Evolutionary conservation across 2,329 filamentous ascomycete genomes (phyloP), one percentile per base, ranked within the genome.

Genomic region (Diaporthe sp.): DNA sequence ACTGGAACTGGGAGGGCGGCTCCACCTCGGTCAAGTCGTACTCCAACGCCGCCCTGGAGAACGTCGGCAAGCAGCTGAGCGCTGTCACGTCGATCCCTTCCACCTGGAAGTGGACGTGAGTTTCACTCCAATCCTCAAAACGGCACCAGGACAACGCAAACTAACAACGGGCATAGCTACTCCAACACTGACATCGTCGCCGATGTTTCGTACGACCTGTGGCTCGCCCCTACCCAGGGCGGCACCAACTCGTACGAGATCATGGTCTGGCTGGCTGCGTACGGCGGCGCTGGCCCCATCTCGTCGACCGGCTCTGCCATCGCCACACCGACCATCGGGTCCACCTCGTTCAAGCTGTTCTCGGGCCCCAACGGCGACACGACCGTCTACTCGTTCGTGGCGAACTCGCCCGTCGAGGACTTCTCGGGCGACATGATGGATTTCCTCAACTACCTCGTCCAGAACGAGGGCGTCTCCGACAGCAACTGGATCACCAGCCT

Each of bases 221-320:
- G 92, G 85, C 90, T 90, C 42, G 84, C 84, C 19, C 83, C 83
- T 22, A 85, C 86, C 17, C 84, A 85, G 15, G 83, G 86, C 1
- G 81, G 81, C 61, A 80, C 74, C 8, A 79, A 87, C 38, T 83
- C 89, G 78, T 91, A 91, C 80, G 91, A 92, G 82, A 86, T 92
- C 81, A 92, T 93, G 91, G 85, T 92, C 78, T 93, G 91, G 91
- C 84, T 92, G 60, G 87, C 85, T 2, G 86, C 87, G 3, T 83
- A 90, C 61, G 91, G 90, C 40, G 89, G 89, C 71, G 90, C 90
- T 1, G 88, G 88, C 0, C 90, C 91, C 50, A 92, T 92, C 83
- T 87, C 86, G 50, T 78, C 81, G 50, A 87, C 84, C 10, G 90
- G 89, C 73, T 86, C 83, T 35, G 77, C 89, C 8, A 85, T 92